Evolutionary conservation across 2,329 filamentous ascomycete genomes (phyloP), one percentile per base, ranked within the genome.

Genomic region (Penicillium sp.): DNA sequence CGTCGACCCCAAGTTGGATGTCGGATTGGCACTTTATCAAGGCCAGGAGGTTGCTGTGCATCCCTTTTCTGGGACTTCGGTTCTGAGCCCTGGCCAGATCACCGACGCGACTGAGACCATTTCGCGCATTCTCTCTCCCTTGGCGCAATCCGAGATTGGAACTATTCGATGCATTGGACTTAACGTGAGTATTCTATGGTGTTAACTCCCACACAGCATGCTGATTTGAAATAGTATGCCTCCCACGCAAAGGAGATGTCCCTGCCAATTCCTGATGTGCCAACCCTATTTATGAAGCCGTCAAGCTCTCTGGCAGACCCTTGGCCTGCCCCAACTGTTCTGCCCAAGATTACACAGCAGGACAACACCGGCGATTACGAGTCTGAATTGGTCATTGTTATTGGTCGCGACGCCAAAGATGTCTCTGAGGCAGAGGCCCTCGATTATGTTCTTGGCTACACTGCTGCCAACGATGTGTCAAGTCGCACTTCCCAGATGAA

Each of bases 391-490:
- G 82, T 79, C 11, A 77, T 85, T 29, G 75, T 86, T 11, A 79
- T 86, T 42, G 81, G 81, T 31, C 76, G 70, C 68, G 77, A 75
- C 32, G 75, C 75, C 38, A 81, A 80, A 62, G 83, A 86, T 59
- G 82, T 86, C 9, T 72, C 77, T 43, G 82, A 85, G 60, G 76
- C 74, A 0, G 78, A 86, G 27, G 83, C 84, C 5, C 66, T 84
- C 47, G 77, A 81, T 58, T 85, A 87, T 62, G 77, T 88, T 4
- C 79, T 88, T 2, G 85, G 86, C 27, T 88, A 88, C 67, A 85
- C 83, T 0, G 79, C 80, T 21, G 79, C 80, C 63, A 88, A 88
- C 71, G 85, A 88, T 64, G 80, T 88, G 6, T 86, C 83, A 2
- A 83, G 81, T 56, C 80, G 84, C 4, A 79, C 81, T 47, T 77